These are phyloP conservation scores for Neonectria neomacrospora DNA, from an alignment of 2,329 filamentous ascomycete species.

Conservation along the genomic window DNA sequence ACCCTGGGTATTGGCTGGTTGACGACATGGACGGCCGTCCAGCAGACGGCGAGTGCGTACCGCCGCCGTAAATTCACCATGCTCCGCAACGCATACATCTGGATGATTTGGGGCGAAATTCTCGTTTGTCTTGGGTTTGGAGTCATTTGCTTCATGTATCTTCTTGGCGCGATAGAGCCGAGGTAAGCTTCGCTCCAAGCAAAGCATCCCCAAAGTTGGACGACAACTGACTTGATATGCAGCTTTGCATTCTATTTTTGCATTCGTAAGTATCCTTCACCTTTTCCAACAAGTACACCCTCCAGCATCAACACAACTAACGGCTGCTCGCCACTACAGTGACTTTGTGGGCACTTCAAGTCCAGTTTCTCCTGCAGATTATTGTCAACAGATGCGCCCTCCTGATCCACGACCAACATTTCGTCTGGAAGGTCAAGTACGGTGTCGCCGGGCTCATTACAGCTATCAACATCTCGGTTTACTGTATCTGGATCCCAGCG, in stretches of 20 bases:
- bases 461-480: slow-evolving; percentile 58
- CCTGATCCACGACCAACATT: slow-evolving; percentile 17
- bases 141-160: slow-evolving; percentile 46
- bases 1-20: slow-evolving; percentile 52
- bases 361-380: slow-evolving; percentile 27
- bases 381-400: slow-evolving; percentile 34
- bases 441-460: slow-evolving; percentile 50
- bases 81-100: slow-evolving; percentile 54
- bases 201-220: not conserved
- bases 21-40: slow-evolving; percentile 49
- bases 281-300: not conserved
- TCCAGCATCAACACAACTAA: not conserved
- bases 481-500: slow-evolving; percentile 61
- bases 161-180: slow-evolving; percentile 30
- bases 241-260: slow-evolving; percentile 23
- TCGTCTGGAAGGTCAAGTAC: slow-evolving; percentile 19
- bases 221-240: not conserved
- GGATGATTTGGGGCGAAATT: slow-evolving; percentile 60
- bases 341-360: slow-evolving; percentile 25
- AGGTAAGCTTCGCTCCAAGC: slow-evolving; percentile 6
- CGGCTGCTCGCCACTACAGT: not conserved
- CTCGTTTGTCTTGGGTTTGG: slow-evolving; percentile 53
- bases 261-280: slow-evolving; percentile 3
- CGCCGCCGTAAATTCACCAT: slow-evolving; percentile 44
- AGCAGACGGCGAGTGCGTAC: slow-evolving; percentile 49